Base-by-base conservation (phyloP, 768 basidiomycete species). In the Boletus tylopilopsis region DNA sequence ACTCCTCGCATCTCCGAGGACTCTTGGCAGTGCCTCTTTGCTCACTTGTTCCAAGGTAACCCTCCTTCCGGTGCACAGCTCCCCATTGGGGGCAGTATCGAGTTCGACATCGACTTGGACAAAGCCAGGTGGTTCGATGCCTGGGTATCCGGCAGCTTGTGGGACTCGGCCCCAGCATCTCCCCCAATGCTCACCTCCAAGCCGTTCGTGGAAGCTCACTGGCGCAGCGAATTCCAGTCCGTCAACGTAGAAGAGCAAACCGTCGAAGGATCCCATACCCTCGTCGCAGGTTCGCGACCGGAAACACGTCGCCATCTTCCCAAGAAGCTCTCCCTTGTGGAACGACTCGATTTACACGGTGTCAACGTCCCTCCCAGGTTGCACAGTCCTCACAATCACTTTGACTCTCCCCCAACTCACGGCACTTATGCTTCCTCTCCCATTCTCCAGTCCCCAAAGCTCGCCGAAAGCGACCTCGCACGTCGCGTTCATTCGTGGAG, bases 51-150 rank as follows among this genome's bases (percentile, higher is more conserved):
- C 36, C 79, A 83, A 27, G 55, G 73, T 33, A 66, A 70, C 21
- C 50, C 67, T 19, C 57, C 67, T 18, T 48, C 64, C 4, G 54
- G 61, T 36, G 52, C 71, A 50, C 73, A 72, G 43, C 61, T 78
- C 18, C 84, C 88, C 0, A 84, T 94, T 49, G 75, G 80, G 37
- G 93, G 89, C 5, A 82, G 78, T 24, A 77, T 95, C 24, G 91
- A 94, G 68, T 93, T 94, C 64, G 92, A 94, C 67, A 78, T 94
- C 39, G 92, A 94, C 69, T 51, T 79, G 39, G 72, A 74, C 30
- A 78, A 81, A 53, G 92, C 92, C 16, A 76, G 80, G 24, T 94
- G 92, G 92, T 88, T 83, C 58, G 70, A 80, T 16, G 70, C 81
- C 0, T 95, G 89, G 88, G 51, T 82, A 19, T 72, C 76, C 2